Evolutionary conservation across 257 asterid species (phyloP), one percentile per base, ranked within the genome.

Genomic region (Ehretia macrophylla): DNA sequence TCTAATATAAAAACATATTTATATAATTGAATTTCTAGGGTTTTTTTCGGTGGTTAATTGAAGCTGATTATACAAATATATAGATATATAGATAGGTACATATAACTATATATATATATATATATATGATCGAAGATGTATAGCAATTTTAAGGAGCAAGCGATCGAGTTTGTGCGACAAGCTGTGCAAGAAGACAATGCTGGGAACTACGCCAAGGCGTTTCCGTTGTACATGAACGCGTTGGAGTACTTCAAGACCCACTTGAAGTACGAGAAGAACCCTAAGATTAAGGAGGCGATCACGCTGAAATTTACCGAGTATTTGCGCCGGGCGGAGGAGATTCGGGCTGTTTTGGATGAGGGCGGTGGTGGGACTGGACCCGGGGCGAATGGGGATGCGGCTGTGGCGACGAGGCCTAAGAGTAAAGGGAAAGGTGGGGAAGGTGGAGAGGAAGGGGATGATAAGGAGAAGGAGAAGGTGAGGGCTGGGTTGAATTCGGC

Each of bases 261-360:
- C 70, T 81, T 92, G 66, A 92, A 92, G 83, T 92, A 92, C 72
- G 99, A 92, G 64, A 92, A 92, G 78, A 92, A 92, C 74, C 95
- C 97, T 56, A 92, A 92, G 57, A 85, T 92, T 17, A 85, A 85
- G 78, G 99, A 93, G 69, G 99, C 99, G 32, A 93, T 93, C 38
- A 93, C 99, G 32, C 96, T 84, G 74, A 93, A 93, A 67, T 89
- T 93, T 71, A 83, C 93, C 9, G 99, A 93, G 77, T 93, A 93
- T 66, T 71, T 93, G 72, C 90, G 97, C 20, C 88, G 99, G 20
- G 99, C 99, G 0, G 99, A 93, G 86, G 99, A 93, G 89, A 93
- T 93, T 66, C 82, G 97, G 42, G 86, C 94, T 17, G 96, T 85
- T 19, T 66, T 89, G 20, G 99, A 86, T 44, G 99, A 89, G 54